Evolutionary conservation across 2,329 filamentous ascomycete genomes (phyloP), one percentile per base, ranked within the genome.

Genomic region (Tothia fuscella): DNA sequence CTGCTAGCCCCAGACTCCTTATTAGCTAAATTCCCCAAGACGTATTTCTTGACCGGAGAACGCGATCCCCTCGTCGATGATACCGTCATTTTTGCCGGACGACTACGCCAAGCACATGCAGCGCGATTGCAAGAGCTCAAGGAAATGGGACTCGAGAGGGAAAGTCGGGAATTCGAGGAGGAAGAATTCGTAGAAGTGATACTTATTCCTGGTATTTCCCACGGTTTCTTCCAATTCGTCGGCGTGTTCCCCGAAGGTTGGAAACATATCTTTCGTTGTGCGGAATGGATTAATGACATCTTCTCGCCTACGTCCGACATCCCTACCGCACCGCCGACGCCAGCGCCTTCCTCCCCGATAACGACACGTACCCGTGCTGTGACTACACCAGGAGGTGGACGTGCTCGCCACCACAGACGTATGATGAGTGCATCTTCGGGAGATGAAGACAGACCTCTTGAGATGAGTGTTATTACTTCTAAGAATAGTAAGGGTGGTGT

Each of bases 21-120:
- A 0, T 72, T 98, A 0, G 76, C 80, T 12, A 72, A 74, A n/a
- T 96, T 98, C 50, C 91, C 91, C 1, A 94, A 93, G 57, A 91
- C 83, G 0, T 94, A 89, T 58, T 87, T 98, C 53, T 67, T 96
- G 40, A 96, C 91, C 0, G 91, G 91, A 38, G 91, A 98, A 63
- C 80, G 89, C 22, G 91, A 98, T 56, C 91, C 91, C 0, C 66
- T 98, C 0, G 91, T 96, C 0, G 91, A 98, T 55, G 91, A 98
- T 58, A 98, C 91, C 0, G 86, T 95, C 36, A 88, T 98, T 47
- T 95, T 98, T 54, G 88, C 91, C 0, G 91, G 89, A 0, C 70
- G 89, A 0, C 61, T 98, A n/a, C 72, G 87, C 5, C 77, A 88
- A 47, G 85, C 87, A 2, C 93, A 80, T 49, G 58, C 73, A 3